Evolutionary conservation across 1,139 yeast genomes (phyloP), one percentile per base, ranked within the genome.

Genomic region (Suhomyces bribrorum): DNA sequence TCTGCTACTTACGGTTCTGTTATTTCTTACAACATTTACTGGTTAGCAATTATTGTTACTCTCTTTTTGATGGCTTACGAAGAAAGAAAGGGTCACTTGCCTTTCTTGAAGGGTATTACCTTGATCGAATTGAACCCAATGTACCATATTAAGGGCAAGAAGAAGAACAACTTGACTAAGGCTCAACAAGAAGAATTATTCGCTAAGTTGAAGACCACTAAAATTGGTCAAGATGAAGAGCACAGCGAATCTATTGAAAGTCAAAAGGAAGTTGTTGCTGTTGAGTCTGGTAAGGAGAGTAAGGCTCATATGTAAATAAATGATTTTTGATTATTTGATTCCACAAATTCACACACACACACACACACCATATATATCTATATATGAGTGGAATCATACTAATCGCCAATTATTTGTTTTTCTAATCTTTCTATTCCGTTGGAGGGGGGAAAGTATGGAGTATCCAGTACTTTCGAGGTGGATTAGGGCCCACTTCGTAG

Each of bases 1-100:
- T 52, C 61, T 11, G 60, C 61, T 18, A 55, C 61, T 14, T 52
- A 53, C 33, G 61, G 59, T 12, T 53, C 59, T 5, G 59, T 57
- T n/a, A 49, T 57, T 26, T 53, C 60, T 9, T 57, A 57, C 49
- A 56, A 55, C 42, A 25, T 55, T 26, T 57, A 56, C 50, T 57
- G 61, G 61, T 30, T 55, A 14, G 48, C 48, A 12, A 33, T 57
- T 28, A 50, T 57, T 7, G 36, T 33, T 12, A 43, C 49, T 9
- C 46, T 57, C 26, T 26, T 22, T 9, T 45, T 54, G 44, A 56
- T 57, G 61, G 39, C 46, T 39, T 56, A 41, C 45, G 61, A 57
- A 48, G 62, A 57, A 47, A 54, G 43, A 38, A 31, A 36, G 30
- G 62, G 61, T 23, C 62, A 57, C 48, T 54, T 57, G 49, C 62